Conservation (phyloP, 2,329 filamentous ascomycete genomes). For the Huntiella abstrusa region DNA sequence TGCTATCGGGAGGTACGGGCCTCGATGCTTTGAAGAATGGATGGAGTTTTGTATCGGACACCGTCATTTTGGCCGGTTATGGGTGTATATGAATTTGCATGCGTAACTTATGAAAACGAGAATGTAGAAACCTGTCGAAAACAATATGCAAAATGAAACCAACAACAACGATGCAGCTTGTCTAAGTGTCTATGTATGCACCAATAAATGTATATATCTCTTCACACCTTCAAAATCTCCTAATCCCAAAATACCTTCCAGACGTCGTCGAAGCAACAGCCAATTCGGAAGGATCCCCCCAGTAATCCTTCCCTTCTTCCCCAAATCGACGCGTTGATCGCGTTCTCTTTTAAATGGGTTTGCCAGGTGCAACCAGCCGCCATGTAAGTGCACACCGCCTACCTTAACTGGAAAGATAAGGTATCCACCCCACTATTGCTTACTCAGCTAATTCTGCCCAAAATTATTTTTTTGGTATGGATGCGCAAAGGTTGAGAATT, state of each 20-base stretch:
- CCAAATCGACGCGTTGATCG: background rate
- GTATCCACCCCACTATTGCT: conserved; percentile 2
- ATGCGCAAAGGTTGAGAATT: background rate
- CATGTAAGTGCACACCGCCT: conserved; percentile 1
- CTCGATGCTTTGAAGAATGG: conserved; percentile 10
- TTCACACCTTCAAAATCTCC: too few relatives aligned
- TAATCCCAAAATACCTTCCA: too few relatives aligned
- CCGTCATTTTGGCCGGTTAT: background rate
- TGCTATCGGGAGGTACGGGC: background rate
- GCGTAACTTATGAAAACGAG: too few relatives aligned
- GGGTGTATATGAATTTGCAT: too few relatives aligned
- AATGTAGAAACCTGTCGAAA: too few relatives aligned
- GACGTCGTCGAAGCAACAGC: background rate
- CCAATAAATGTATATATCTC: too few relatives aligned
- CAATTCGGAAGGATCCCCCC: background rate
- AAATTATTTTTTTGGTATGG: conserved; percentile 9
- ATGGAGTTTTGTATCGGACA: conserved; percentile 5
- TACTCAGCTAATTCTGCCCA: conserved; percentile 11
- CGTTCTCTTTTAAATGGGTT: conserved; percentile 8
- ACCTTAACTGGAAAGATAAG: background rate
- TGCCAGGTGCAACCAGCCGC: background rate
- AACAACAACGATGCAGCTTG: too few relatives aligned
- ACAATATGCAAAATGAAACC: too few relatives aligned
- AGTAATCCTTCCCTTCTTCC: background rate
- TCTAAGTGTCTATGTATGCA: too few relatives aligned